These are phyloP conservation scores for Curvularia verruculosa DNA, from an alignment of 2,329 filamentous ascomycete genomes.

Conservation along the genomic window DNA sequence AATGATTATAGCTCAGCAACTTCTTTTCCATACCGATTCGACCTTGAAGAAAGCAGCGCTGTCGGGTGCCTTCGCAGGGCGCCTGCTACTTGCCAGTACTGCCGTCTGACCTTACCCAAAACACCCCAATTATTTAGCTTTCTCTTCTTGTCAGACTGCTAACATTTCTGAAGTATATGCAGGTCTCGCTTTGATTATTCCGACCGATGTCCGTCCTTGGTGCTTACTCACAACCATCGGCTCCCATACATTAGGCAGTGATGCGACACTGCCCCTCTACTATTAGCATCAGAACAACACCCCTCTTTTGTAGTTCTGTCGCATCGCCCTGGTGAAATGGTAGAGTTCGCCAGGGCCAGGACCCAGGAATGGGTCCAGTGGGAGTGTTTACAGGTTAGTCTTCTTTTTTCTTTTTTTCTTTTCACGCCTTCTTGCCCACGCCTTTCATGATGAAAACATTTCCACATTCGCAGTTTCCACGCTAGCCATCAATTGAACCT, in stretches of 20 bases:
- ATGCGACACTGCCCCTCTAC: conserved; percentile 1
- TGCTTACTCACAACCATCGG: background rate
- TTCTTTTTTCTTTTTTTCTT: conserved; percentile 15
- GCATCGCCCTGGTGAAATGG: background rate
- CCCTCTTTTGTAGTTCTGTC: background rate
- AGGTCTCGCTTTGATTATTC: conserved; percentile 5
- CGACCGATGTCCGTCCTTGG: conserved; percentile 5
- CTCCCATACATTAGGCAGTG: background rate
- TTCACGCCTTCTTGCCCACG: conserved; percentile 18
- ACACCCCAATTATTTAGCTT: background rate
- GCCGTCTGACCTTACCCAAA: conserved; percentile 67
- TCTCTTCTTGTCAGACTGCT: conserved; percentile 16
- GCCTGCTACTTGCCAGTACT: conserved; percentile 94
- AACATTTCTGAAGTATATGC: conserved; percentile 13
- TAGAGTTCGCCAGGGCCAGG: background rate
- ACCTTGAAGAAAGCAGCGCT: conserved; percentile 79
- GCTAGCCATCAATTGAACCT: conserved; percentile 73
- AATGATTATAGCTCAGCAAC: conserved; percentile 78
- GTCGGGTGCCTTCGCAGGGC: conserved; percentile 66
- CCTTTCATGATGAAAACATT: conserved; percentile 72
- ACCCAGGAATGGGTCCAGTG: background rate
- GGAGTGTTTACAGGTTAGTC: conserved; percentile 42
- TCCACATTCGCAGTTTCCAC: conserved; percentile 90
- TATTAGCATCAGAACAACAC: background rate
- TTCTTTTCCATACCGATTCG: conserved; percentile 91